Percentiles rank a stretch among this genome's conserved stretches.
Conservation (phyloP, 345 rosid genomes). For the Toxicodendron radicans region DNA sequence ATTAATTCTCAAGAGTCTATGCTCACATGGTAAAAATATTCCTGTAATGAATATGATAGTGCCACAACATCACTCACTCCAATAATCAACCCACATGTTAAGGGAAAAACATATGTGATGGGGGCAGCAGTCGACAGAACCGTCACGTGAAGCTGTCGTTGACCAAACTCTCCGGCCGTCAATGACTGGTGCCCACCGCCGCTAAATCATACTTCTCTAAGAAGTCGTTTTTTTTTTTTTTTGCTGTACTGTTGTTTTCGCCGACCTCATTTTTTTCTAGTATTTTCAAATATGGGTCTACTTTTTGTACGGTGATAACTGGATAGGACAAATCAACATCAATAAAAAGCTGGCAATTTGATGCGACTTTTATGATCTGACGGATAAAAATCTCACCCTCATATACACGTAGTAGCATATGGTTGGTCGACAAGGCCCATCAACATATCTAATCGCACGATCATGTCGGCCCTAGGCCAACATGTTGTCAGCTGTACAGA, state of each 20-base stretch:
- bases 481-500: not conserved
- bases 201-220: not conserved
- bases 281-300: not conserved
- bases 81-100: not conserved
- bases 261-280: not conserved
- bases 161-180: slow-evolving; percentile 4
- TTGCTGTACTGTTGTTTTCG: not conserved
- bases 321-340: not conserved
- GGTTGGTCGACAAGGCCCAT: slow-evolving; percentile 7
- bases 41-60: too few species aligned
- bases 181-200: not conserved
- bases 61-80: not conserved
- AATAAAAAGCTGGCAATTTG: not conserved
- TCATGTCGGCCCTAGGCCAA: not conserved
- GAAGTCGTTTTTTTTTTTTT: not conserved
- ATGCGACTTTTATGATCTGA: slow-evolving; percentile 17
- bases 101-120: not conserved
- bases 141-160: slow-evolving; percentile 19
- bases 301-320: not conserved
- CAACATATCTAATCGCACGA: not conserved
- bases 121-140: not conserved
- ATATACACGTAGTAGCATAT: not conserved
- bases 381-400: not conserved
- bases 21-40: too few species aligned
- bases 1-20: too few species aligned